These are phyloP conservation scores for Wallacemonas rigidus DNA, from an alignment of 208 protist genomes.

Conservation along the genomic window DNA sequence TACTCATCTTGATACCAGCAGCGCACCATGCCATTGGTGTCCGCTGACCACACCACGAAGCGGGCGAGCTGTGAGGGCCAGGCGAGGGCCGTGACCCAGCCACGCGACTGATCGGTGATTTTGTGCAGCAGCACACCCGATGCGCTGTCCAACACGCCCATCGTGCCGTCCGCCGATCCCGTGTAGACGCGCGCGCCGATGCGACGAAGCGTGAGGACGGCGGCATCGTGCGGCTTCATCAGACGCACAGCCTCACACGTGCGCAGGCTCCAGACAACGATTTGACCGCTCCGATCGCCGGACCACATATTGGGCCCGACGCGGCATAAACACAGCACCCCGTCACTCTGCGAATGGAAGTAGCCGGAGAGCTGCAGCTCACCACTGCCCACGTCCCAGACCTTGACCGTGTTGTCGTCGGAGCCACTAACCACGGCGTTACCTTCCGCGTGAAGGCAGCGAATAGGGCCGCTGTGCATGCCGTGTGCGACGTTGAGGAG, in stretches of 20 bases:
- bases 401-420: constrained; percentile 79
- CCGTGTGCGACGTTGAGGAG: constrained; percentile 35
- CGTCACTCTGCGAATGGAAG: constrained; percentile 64
- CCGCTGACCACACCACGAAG: constrained; percentile 85
- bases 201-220: constrained; percentile 53
- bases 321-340: constrained; percentile 69
- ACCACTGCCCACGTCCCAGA: constrained; percentile 82
- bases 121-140: constrained; percentile 54
- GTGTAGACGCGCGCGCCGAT: constrained; percentile 77
- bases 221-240: constrained; percentile 43
- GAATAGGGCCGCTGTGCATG: constrained; percentile 52
- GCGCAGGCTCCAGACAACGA: constrained; percentile 69
- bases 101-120: constrained; percentile 52
- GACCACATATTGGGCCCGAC: constrained; percentile 84
- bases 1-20: constrained; percentile 92
- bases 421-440: constrained; percentile 76
- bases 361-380: constrained; percentile 64
- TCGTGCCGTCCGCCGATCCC: constrained; percentile 66
- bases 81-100: constrained; percentile 52
- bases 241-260: constrained; percentile 70
- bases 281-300: constrained; percentile 65
- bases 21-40: constrained; percentile 57
- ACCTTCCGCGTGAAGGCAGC: constrained; percentile 82
- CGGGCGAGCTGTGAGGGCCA: constrained; percentile 64
- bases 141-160: constrained; percentile 59